Evolutionary conservation across 1,139 yeast genomes (phyloP).

Genomic region (Debaryomycetaceae sp.): DNA sequence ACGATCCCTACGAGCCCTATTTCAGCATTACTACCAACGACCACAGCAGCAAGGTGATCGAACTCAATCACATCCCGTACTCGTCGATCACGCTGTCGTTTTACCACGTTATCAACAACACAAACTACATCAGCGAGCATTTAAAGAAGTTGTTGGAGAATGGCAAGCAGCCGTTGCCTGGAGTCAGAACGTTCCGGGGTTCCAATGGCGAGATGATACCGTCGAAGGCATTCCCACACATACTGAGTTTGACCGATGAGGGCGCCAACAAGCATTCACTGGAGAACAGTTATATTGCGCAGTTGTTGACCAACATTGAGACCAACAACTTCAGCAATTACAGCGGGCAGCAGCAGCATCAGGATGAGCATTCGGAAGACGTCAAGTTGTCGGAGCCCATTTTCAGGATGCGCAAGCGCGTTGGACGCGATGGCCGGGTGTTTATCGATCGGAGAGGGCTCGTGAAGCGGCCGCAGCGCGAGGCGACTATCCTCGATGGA

Average conservation of each 20-base stretch:
- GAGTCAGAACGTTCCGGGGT: slow-evolving; percentile 42
- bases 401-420: slow-evolving; percentile 66
- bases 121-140: slow-evolving; percentile 46
- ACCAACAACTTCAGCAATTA: slow-evolving; percentile 45
- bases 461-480: slow-evolving; percentile 24
- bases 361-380: slow-evolving; percentile 21
- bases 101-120: slow-evolving; percentile 63
- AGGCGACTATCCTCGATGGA: slow-evolving; percentile 1
- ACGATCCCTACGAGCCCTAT: slow-evolving; percentile 86
- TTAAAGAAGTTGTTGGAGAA: slow-evolving; percentile 40
- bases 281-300: slow-evolving; percentile 35
- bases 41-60: slow-evolving; percentile 38
- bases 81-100: slow-evolving; percentile 74
- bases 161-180: slow-evolving; percentile 39
- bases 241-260: slow-evolving; percentile 33
- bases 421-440: slow-evolving; percentile 66
- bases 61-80: slow-evolving; percentile 67
- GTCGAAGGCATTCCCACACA: slow-evolving; percentile 39
- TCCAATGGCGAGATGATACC: slow-evolving; percentile 43
- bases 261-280: slow-evolving; percentile 18
- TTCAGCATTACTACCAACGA: slow-evolving; percentile 63
- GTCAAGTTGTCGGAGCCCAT: slow-evolving; percentile 48
- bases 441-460: slow-evolving; percentile 70
- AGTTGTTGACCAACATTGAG: slow-evolving; percentile 41
- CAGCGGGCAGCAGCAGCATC: slow-evolving; percentile 19